Base-by-base conservation (phyloP, 192 early-diverging fungal species). In the Phlyctochytrium planicorne region DNA sequence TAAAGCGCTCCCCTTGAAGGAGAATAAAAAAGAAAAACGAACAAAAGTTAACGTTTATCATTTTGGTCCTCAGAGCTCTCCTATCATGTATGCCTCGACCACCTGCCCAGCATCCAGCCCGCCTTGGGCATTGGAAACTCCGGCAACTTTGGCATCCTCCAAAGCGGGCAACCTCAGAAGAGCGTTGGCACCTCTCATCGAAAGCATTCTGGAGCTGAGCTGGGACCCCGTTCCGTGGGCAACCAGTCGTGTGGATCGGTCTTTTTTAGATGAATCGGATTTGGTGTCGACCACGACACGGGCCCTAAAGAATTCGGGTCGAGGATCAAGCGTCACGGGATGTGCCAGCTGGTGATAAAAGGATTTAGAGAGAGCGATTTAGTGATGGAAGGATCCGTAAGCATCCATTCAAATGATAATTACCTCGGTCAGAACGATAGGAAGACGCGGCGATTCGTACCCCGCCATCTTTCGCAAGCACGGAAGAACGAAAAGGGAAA, bases 401-500 rank as follows among this genome's bases (percentile, higher is more conserved):
- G 25, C 1, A 1, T n/a, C n/a, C n/a, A 23, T 33, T 40, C 52
- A n/a, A 3, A 27, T 34, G 37, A 34, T 31, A 62, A 50, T 75
- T 61, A 92, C 89, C 81, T 85, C 80, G 25, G 81, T 89, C 32
- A 75, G 73, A 4, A 92, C 60, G 23, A 65, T 71, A 0, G 83
- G 80, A 36, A 82, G 75, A 52, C 81, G 72, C 35, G 78, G 82
- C 14, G 74, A 36, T 6, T 76, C 56, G 40, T 89, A 81, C 1
- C 93, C 93, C 2, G 92, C 77, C 70, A 97, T 80, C 50, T 88
- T 90, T 6, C 90, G 85, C 20, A 98, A 68, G 20, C 91, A 88
- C 0, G 96, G 95, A 1, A 94, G 75, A 0, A 89, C 92, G 86
- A 97, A 96, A 52, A 98, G 76, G 64, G 93, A 87, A 75, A 91